These are phyloP conservation scores for Trifolium fragiferum DNA, from an alignment of 306 rosid species.

Conservation along the genomic window DNA sequence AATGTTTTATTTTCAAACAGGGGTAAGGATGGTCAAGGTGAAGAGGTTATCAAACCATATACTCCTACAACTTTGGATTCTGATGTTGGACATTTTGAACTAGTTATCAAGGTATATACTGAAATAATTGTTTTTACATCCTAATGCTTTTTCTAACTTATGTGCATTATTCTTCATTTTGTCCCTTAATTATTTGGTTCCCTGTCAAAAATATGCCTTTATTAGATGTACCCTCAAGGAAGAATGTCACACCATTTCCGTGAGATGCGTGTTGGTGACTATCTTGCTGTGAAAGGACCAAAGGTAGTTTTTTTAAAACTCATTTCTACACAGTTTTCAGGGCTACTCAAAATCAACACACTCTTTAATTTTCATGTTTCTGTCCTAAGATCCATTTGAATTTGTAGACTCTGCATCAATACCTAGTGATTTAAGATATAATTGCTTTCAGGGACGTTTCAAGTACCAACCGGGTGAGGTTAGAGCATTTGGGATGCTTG, in stretches of 20 bases:
- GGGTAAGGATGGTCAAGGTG: constrained; percentile 89
- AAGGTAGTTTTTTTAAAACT: constrained; percentile 57
- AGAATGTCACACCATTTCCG: constrained; percentile 99
- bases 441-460: constrained; percentile 86
- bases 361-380: not conserved
- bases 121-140: constrained; percentile 23
- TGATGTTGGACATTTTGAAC: constrained; percentile 89
- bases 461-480: constrained; percentile 84
- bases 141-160: constrained; percentile 1
- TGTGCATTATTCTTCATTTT: constrained; percentile 31
- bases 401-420: no score
- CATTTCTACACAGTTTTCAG: not conserved
- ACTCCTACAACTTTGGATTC: constrained; percentile 97
- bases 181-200: constrained; percentile 23
- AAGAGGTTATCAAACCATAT: constrained; percentile 88
- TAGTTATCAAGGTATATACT: constrained; percentile 79
- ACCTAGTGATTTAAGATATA: constrained; percentile 5
- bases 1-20: constrained; percentile 51
- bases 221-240: constrained; percentile 99
- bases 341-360: not conserved
- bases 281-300: constrained; percentile 90
- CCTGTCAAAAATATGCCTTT: constrained; percentile 22
- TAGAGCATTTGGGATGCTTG: constrained; percentile 98
- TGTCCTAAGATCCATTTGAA: no score
- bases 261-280: constrained; percentile 88